Evolutionary conservation across 2,329 filamentous ascomycete genomes (phyloP), one percentile per base, ranked within the genome.

Genomic region (Venturia aucupariae): DNA sequence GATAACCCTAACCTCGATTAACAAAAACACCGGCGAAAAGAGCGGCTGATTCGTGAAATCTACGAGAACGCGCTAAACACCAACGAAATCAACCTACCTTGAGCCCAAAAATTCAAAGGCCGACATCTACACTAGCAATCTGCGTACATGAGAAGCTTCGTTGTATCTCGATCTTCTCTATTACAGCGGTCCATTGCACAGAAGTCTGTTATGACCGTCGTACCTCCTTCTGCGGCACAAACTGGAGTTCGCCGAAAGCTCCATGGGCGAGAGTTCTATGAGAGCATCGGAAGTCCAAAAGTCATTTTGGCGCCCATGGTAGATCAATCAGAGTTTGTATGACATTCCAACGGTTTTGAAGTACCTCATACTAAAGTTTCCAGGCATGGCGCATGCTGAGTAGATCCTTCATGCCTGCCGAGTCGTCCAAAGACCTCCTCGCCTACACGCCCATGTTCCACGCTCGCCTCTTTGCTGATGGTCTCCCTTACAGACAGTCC

Each of bases 361-460:
- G 59, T 44, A 51, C 13, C 19, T n/a, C 7, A 2, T 10, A 24
- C 17, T 55, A 15, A 57, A 30, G 6, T 11, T 4, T 19, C 6
- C 13, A 96, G 92, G 94, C 93, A 71, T 99, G 94, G 94, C 90
- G 94, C 70, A 88, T 97, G 82, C 87, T 99, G 68, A 90, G 90
- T n/a, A 87, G 94, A 69, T 97, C 92, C 7, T 97, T 96, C 77
- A 86, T 97, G 70, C 82, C 89, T 1, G 77, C 86, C 6, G 79
- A 85, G 54, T 68, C 71, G 4, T 74, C 76, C 60, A 80, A 82
- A 64, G 82, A 81, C 27, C 79, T 97, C 41, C 84, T 97, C 55
- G 90, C 91, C 60, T 99, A 99, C 74, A 91, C 92, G 0, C 94
- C 94, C 60, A 99, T 99, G 94, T 84, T 96, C 67, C 94, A 99